phyloP scores from a whole-genome alignment of 192 early-diverging fungal genomes.

The Lobosporangium transversale region DNA sequence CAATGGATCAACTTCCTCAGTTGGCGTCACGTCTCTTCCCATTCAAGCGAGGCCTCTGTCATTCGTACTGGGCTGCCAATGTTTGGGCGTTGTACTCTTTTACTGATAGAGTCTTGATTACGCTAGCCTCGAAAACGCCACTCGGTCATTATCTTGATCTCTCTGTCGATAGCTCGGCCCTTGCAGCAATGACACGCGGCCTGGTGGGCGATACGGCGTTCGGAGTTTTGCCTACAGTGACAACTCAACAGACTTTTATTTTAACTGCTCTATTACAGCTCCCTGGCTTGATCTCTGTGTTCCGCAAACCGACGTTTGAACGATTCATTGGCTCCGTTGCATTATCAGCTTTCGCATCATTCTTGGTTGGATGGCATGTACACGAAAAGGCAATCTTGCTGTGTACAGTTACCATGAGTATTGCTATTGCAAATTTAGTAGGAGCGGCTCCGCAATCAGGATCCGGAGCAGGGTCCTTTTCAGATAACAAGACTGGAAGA shows the following conservation, averaged over 20 bases:
- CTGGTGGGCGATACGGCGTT: constrained; percentile 90
- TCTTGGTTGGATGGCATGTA: constrained; percentile 98
- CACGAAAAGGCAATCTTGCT: constrained; percentile 96
- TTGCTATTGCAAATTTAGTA: constrained; percentile 56
- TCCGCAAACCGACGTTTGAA: constrained; percentile 56
- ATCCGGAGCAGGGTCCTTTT: constrained; percentile 8
- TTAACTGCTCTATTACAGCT: constrained; percentile 78
- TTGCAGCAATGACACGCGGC: constrained; percentile 83
- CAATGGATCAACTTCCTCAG: constrained; percentile 77
- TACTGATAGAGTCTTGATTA: constrained; percentile 76
- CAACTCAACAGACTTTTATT: constrained; percentile 75
- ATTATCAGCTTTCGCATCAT: constrained; percentile 87
- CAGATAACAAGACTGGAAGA: constrained; percentile 9
- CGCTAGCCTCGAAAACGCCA: constrained; percentile 54
- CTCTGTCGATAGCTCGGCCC: constrained; percentile 55
- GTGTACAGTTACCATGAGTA: constrained; percentile 58
- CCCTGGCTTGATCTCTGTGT: constrained; percentile 55
- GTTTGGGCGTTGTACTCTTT: constrained; percentile 95
- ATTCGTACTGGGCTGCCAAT: constrained; percentile 98
- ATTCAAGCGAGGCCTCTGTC: constrained; percentile 95
- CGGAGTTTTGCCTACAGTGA: constrained; percentile 79
- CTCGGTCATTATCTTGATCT: constrained; percentile 35
- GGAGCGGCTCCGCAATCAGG: constrained; percentile 35
- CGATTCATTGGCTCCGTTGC: constrained; percentile 79
- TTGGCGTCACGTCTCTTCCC: constrained; percentile 88